Evolutionary conservation across 441 rosid species (phyloP), one percentile per base, ranked within the genome.

Genomic region (Pelargonium citronellum): DNA sequence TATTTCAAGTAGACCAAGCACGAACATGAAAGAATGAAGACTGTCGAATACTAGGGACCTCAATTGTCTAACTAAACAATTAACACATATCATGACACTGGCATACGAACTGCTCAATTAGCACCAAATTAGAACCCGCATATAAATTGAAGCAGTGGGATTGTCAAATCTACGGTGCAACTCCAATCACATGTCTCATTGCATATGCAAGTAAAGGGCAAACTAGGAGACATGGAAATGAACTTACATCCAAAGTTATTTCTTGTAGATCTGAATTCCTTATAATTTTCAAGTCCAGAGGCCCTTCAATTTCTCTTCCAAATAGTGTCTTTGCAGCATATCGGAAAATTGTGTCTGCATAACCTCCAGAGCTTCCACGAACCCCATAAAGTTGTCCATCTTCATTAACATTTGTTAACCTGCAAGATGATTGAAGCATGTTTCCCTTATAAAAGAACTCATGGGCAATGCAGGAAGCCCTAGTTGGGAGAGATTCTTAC

Each of bases 281-380:
- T 67, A 91, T 78, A 49, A 83, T 86, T 81, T 79, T 88, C 75
- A 90, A 87, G 75, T 87, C 78, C 66, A 89, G 69, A 69, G 93
- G 89, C 49, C 96, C 89, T 62, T 77, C 74, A 15, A 89, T 76
- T 41, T 84, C 92, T 70, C 83, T 84, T 75, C 91, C 92, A 82
- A 87, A 90, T 3, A 94, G 76, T 4, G 66, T 70, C 79, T 81
- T 87, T 19, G 96, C 89, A 49, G 96, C 90, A 82, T 83, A 67
- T 19, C 88, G 79, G 57, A 91, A 87, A 58, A 87, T 84, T 41
- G 92, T 90, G 73, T 91, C 92, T 22, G 92, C 94, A 62, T 91
- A 94, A 69, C 97, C 97, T 68, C 98, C 97, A 62, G 98, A 91
- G 75, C 94, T 78, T 69, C 98, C 98, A 66, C 78, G 67, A 34